These are phyloP conservation scores for Mycena sanguinolenta DNA, from an alignment of 768 basidiomycete species.

Conservation along the genomic window DNA sequence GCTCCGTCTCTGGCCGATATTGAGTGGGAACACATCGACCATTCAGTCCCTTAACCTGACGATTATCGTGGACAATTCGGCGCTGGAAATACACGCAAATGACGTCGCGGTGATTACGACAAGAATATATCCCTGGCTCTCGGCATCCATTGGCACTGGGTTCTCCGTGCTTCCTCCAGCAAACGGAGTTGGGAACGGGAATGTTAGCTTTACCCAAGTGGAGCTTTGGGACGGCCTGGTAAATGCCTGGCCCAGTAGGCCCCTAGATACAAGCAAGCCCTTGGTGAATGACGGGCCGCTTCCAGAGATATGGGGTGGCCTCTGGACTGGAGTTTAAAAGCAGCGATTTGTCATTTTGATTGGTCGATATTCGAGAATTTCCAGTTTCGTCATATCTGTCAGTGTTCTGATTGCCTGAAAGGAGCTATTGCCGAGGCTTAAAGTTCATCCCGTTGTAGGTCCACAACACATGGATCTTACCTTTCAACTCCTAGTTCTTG, in stretches of 20 bases:
- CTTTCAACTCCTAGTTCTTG: neutral
- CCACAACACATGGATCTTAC: neutral
- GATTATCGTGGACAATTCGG: slow-evolving; percentile 32
- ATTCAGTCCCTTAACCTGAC: slow-evolving; percentile 31
- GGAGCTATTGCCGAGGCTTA: too few species aligned
- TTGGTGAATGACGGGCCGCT: slow-evolving; percentile 30
- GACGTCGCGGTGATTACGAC: slow-evolving; percentile 30
- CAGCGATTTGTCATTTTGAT: neutral
- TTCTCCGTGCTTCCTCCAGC: slow-evolving; percentile 18
- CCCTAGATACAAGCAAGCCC: slow-evolving; percentile 25
- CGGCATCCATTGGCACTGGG: slow-evolving; percentile 24
- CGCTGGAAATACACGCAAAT: slow-evolving; percentile 29
- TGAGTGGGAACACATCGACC: slow-evolving; percentile 25
- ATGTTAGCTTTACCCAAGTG: slow-evolving; percentile 14
- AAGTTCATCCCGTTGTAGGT: neutral
- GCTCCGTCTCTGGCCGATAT: slow-evolving; percentile 32
- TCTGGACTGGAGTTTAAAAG: slow-evolving; percentile 21
- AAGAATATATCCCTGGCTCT: slow-evolving; percentile 30
- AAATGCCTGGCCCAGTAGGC: slow-evolving; percentile 29
- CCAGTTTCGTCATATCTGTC: neutral
- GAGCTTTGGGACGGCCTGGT: slow-evolving; percentile 34
- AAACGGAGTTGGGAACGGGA: neutral
- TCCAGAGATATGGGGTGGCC: slow-evolving; percentile 28
- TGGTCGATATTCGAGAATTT: neutral
- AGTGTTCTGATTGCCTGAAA: too few species aligned